Evolutionary conservation across 139 green algal species (phyloP).

Genomic region (Penium margaritaceum): DNA sequence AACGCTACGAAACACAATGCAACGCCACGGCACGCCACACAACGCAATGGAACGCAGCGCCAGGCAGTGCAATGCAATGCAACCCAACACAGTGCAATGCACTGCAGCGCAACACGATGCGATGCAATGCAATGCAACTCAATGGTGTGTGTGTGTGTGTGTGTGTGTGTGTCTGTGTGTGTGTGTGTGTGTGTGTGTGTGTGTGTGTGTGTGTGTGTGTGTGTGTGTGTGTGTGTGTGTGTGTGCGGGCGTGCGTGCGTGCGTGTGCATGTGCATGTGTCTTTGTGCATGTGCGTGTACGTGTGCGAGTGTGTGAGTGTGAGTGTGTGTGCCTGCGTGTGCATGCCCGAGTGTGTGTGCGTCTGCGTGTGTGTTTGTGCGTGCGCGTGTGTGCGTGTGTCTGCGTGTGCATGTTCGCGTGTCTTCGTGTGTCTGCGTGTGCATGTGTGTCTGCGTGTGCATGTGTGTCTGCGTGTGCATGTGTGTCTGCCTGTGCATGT

Average conservation of each 20-base stretch:
- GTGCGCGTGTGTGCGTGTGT: too few species aligned
- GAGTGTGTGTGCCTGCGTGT: not conserved
- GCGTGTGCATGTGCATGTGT: not conserved
- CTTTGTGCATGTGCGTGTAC: not conserved
- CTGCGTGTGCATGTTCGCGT: too few species aligned
- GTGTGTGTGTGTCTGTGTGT: conserved; percentile 23
- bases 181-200: conserved; percentile 14
- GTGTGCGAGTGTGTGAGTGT: not conserved
- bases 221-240: conserved; percentile 6
- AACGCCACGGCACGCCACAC: too few species aligned
- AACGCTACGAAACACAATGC: too few species aligned
- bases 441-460: too few species aligned
- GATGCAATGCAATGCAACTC: conserved; percentile 13
- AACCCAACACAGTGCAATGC: conserved; percentile 31
- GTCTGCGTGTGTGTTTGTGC: too few species aligned
- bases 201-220: conserved; percentile 4
- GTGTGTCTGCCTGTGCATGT: too few species aligned
- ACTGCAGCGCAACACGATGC: not conserved
- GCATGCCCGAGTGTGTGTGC: not conserved
- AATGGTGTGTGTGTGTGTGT: conserved; percentile 8
- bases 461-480: too few species aligned
- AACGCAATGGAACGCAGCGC: too few species aligned
- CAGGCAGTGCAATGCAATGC: too few species aligned
- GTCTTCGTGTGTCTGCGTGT: too few species aligned
- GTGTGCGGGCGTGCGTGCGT: not conserved